Evolutionary conservation across 495 filamentous ascomycete genomes (phyloP).

Genomic region (Neurospora cerealis): DNA sequence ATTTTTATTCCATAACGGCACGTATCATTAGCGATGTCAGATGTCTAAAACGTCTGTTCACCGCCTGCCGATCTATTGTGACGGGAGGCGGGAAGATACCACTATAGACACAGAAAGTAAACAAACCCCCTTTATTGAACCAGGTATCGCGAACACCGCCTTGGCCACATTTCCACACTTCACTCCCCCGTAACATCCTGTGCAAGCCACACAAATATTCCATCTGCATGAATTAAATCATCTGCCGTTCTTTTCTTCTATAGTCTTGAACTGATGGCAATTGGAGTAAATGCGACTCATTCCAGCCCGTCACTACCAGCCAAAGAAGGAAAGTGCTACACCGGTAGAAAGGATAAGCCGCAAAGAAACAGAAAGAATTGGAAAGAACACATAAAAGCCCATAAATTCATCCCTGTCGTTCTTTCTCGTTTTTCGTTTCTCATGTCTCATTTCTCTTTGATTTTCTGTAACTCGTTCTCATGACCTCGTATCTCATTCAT

Average conservation of each 20-base stretch:
- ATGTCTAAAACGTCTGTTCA: not conserved
- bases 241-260: not conserved
- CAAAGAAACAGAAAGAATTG: not conserved
- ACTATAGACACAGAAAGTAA: not conserved
- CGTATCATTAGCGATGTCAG: too few species aligned
- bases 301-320: not conserved
- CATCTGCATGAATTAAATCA: not conserved
- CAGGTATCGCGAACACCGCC: not conserved
- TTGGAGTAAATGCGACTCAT: not conserved
- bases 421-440: not conserved
- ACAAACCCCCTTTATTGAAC: not conserved
- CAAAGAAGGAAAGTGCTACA: not conserved
- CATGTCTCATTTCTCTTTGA: not conserved
- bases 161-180: not conserved
- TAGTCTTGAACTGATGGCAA: not conserved
- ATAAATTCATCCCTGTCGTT: not conserved
- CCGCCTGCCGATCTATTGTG: not conserved
- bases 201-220: not conserved
- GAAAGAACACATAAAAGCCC: too few species aligned
- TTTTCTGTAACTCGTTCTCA: not conserved
- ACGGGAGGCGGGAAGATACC: not conserved
- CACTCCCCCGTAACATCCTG: not conserved
- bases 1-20: too few species aligned
- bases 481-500: not conserved
- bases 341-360: not conserved